Evolutionary conservation across 164 flowering plant species (phyloP).

Genomic region (Dillenia suffruticosa): DNA sequence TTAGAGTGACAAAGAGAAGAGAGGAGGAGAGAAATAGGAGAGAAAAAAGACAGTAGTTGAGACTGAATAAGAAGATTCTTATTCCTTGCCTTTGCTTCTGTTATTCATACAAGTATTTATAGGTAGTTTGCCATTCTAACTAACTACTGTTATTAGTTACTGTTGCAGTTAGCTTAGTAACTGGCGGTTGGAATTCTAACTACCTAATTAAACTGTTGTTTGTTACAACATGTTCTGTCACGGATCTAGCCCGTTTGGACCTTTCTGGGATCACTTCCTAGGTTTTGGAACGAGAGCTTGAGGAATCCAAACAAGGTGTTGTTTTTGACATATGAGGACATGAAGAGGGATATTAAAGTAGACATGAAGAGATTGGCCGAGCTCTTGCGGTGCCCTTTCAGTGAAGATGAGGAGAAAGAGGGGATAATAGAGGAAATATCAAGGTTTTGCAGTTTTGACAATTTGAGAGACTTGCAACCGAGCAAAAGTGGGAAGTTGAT

Average conservation of each 20-base stretch:
- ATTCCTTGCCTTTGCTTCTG: too few species aligned
- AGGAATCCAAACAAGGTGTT: conserved; percentile 12
- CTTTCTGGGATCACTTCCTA: conserved; percentile 15
- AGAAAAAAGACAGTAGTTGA: too few species aligned
- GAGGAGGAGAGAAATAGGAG: too few species aligned
- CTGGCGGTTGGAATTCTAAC: too few species aligned
- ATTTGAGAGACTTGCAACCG: conserved; percentile 10
- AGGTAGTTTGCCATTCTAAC: too few species aligned
- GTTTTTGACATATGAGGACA: conserved; percentile 22
- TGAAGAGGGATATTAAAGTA: conserved; percentile 10
- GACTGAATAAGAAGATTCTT: too few species aligned
- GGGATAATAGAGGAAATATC: conserved; percentile 15
- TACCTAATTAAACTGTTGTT: too few species aligned
- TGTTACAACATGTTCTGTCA: too few species aligned
- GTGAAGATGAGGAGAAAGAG: conserved; percentile 6
- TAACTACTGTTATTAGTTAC: too few species aligned
- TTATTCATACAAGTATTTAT: too few species aligned
- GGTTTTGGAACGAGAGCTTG: conserved; percentile 8
- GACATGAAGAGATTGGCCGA: conserved; percentile 15
- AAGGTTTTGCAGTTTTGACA: conserved; percentile 15
- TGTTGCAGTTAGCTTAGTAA: too few species aligned
- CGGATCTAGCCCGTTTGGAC: conserved; percentile 10
- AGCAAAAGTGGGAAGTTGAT: conserved; percentile 5
- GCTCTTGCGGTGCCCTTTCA: conserved; percentile 9
- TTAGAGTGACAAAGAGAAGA: too few species aligned